phyloP scores from a whole-genome alignment of 192 early-diverging fungal genomes.

The Obelidium mucronatum region DNA sequence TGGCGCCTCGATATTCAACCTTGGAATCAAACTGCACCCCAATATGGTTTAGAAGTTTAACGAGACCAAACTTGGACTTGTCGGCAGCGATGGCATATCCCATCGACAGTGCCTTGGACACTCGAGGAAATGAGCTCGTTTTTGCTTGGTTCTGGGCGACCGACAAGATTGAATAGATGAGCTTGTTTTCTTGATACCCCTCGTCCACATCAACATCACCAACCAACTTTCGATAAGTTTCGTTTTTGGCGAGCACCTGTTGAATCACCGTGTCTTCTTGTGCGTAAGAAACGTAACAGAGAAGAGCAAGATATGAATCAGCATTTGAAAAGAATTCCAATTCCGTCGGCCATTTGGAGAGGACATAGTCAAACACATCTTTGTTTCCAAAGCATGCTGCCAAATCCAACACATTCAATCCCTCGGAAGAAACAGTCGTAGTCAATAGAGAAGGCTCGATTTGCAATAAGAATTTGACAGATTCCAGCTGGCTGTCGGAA shows the following conservation, averaged over 20 bases:
- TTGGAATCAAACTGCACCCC: not conserved
- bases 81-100: not conserved
- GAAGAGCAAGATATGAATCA: not conserved
- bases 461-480: not conserved
- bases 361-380: not conserved
- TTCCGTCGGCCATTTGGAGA: not conserved
- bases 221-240: not conserved
- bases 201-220: not conserved
- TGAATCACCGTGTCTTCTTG: not conserved
- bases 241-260: not conserved
- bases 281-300: not conserved
- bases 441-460: not conserved
- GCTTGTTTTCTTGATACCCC: not conserved
- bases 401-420: not conserved
- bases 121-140: not conserved
- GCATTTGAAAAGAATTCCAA: not conserved
- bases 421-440: not conserved
- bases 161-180: not conserved
- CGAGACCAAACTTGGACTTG: not conserved
- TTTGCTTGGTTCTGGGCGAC: not conserved
- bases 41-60: not conserved
- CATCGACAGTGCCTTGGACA: not conserved
- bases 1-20: not conserved
- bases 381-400: not conserved
- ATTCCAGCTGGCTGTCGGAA: not conserved